Base-by-base conservation (phyloP, 192 early-diverging fungal species). In the Tieghemiomyces parasiticus region DNA sequence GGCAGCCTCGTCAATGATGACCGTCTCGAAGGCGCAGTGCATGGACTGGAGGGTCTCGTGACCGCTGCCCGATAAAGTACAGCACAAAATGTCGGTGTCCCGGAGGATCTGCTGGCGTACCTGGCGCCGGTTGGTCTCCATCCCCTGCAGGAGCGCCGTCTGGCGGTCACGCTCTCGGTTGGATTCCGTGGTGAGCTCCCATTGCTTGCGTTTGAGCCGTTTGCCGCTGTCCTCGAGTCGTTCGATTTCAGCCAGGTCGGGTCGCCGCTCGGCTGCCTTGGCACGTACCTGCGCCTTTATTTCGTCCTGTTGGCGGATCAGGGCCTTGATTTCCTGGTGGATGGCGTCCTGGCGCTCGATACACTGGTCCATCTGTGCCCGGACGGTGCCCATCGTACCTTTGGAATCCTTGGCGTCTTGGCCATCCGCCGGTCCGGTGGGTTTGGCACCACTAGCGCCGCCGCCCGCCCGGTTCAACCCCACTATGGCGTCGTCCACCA, bases 1-100 rank as follows among this genome's bases (percentile, higher is more conserved):
- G 26, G 91, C 91, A 0, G 95, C 95, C 68, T 98, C 95, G 64
- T 98, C 95, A 58, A 98, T 87, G 60, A 98, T 93, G 13, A 95
- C 87, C 0, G 84, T 81, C 24, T 82, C 80, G 67, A 94, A 97
- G 9, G 74, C 72, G 35, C 87, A 74, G 14, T 70, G 60, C 13
- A 87, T 63, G 35, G 76, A 74, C 0, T 78, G 73, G 44, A 97
- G 63, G 52, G 83, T 71, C 32, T 94, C 92, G 47, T 94, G 87
- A 0, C 92, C 95, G 56, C 87, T 86, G 22, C 86, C 89, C 59
- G 79, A 83, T 14, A 97, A 71, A 2, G 95, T 97, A 46, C 82
- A 80, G 56, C 84, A 86, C 22, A 91, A 74, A 44, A 95, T 80
- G 73, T 97, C 91, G 0, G 88, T 87, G 19, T 84, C 78, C 38